A percentile compares a stretch with the other conserved stretches of the same genome.
Evolutionary conservation across 805 yeast genomes (phyloP).

Genomic region (Cyberlindnera americana): DNA sequence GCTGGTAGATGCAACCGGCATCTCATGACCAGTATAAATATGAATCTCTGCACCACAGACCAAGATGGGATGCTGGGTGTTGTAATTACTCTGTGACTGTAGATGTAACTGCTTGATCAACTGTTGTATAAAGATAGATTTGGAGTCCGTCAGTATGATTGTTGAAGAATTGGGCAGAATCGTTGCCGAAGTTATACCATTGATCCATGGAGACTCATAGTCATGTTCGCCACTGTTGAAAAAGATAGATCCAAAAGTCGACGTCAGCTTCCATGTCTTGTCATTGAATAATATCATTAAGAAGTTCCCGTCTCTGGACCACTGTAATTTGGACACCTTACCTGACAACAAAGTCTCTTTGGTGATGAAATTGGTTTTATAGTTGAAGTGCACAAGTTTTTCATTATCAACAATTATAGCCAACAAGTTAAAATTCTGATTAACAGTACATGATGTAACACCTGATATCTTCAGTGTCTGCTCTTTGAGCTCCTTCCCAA

Average conservation of each 20-base stretch:
- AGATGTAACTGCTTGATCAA: conserved; percentile 3
- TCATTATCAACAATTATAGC: conserved; percentile 1
- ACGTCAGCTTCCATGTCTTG: conserved; percentile 27
- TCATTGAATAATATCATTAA: conserved; percentile 16
- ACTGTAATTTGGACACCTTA: conserved; percentile 9
- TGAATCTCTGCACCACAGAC: conserved; percentile 20
- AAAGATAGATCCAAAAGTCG: conserved; percentile 26
- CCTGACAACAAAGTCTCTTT: conserved; percentile 4
- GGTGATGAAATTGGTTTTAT: conserved; percentile 1
- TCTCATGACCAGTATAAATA: conserved; percentile 27
- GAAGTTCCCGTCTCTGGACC: conserved; percentile 17
- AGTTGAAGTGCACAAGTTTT: conserved; percentile 11
- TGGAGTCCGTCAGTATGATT: conserved; percentile 9
- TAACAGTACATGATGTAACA: conserved; percentile 10
- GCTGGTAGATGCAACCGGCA: conserved; percentile 12
- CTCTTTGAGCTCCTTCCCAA: background rate
- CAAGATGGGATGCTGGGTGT: conserved; percentile 25
- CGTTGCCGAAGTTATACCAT: conserved; percentile 1
- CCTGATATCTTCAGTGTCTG: conserved; percentile 2
- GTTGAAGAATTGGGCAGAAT: background rate
- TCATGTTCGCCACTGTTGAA: conserved; percentile 20
- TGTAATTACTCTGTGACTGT: conserved; percentile 21
- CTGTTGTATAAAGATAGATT: conserved; percentile 6
- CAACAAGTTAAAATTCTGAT: conserved; percentile 8
- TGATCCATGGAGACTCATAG: conserved; percentile 13